phyloP scores from a whole-genome alignment of 176 grass and related monocot species.

The Thinopyrum elongatum region DNA sequence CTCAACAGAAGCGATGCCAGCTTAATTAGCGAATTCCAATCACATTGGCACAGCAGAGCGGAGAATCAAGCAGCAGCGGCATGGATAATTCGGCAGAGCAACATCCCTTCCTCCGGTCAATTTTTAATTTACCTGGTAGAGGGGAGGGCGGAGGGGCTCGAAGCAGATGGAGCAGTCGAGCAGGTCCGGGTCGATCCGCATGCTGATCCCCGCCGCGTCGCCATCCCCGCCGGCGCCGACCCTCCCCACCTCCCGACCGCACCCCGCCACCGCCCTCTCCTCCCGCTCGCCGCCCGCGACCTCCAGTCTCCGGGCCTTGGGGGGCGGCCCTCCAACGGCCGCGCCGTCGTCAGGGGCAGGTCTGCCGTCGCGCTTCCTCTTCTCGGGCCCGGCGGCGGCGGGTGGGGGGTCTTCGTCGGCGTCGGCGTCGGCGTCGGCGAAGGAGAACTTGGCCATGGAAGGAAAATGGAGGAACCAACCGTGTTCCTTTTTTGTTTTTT shows the following conservation, averaged over 20 bases:
- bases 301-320: background rate
- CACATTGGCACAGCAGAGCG: background rate
- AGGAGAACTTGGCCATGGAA: slow-evolving; percentile 62
- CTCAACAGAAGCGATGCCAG: background rate
- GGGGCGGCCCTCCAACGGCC: background rate
- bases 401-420: slow-evolving; percentile 38
- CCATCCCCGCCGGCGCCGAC: background rate
- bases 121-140: slow-evolving; percentile 52
- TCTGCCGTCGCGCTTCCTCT: slow-evolving; percentile 32
- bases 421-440: slow-evolving; percentile 27
- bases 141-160: slow-evolving; percentile 58
- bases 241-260: background rate
- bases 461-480: background rate
- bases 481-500: background rate
- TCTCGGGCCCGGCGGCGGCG: background rate
- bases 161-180: slow-evolving; percentile 86
- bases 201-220: slow-evolving; percentile 32
- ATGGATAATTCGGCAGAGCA: background rate
- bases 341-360: background rate
- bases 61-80: background rate
- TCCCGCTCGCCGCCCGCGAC: background rate
- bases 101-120: background rate
- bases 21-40: background rate
- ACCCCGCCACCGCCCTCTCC: background rate
- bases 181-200: slow-evolving; percentile 61